These are phyloP conservation scores for Dioscorea dumetorum DNA, from an alignment of 106 monocot species.

Conservation along the genomic window DNA sequence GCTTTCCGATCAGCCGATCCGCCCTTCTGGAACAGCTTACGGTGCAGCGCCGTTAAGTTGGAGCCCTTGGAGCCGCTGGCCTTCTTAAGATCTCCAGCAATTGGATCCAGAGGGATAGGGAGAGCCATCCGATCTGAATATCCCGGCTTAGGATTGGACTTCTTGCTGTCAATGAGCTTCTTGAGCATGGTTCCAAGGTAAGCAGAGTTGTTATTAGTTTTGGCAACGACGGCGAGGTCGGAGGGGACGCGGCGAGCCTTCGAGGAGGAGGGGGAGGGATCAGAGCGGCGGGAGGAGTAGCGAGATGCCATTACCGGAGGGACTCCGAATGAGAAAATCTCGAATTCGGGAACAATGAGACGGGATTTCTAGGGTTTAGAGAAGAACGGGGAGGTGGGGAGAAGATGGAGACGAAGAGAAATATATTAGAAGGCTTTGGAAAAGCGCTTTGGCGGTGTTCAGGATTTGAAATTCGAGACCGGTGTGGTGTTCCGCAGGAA, in stretches of 20 bases:
- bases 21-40: constrained; percentile 71
- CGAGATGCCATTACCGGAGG: constrained; percentile 28
- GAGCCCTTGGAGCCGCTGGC: constrained; percentile 21
- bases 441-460: neutral
- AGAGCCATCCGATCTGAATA: neutral
- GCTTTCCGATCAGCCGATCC: constrained; percentile 46
- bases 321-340: too few species aligned
- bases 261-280: constrained; percentile 15
- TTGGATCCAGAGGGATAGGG: constrained; percentile 15
- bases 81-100: constrained; percentile 32
- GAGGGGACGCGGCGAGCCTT: constrained; percentile 6
- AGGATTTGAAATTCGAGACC: neutral
- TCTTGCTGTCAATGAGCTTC: constrained; percentile 66
- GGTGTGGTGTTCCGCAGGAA: neutral
- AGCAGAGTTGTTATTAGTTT: constrained; percentile 7
- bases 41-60: constrained; percentile 36
- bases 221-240: neutral
- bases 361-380: neutral
- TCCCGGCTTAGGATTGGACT: constrained; percentile 10
- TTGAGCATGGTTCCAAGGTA: constrained; percentile 62
- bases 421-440: neutral
- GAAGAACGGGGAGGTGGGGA: neutral
- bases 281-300: constrained; percentile 38
- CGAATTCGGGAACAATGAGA: too few species aligned
- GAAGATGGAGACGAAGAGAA: neutral